Percentiles rank a stretch among this genome's conserved stretches.
These are phyloP conservation scores for Penicillium sp. DNA, from an alignment of 2,329 filamentous ascomycete genomes.

Conservation along the genomic window DNA sequence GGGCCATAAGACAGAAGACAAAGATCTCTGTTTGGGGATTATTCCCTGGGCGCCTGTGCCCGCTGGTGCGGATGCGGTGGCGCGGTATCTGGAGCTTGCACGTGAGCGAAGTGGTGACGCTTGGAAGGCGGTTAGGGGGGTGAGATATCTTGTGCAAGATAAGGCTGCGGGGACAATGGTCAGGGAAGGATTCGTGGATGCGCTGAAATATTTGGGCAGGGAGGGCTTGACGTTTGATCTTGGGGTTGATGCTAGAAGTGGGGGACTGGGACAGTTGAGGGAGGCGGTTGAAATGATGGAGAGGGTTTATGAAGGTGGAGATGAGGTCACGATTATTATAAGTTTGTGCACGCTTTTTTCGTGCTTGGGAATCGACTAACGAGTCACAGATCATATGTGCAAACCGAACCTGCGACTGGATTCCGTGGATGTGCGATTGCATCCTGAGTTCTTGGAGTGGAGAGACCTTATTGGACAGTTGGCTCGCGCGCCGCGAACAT, in stretches of 20 bases:
- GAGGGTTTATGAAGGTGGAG: conserved; percentile 60
- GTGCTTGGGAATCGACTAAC: conserved; percentile 15
- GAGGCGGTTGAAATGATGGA: conserved; percentile 72
- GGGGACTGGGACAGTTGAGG: conserved; percentile 72
- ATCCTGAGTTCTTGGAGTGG: conserved; percentile 69
- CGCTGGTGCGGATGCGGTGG: conserved; percentile 61
- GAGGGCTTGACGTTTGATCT: conserved; percentile 75
- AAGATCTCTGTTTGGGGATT: conserved; percentile 65
- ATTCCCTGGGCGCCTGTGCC: conserved; percentile 86
- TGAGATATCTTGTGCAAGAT: conserved; percentile 81
- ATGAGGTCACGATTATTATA: conserved; percentile 68
- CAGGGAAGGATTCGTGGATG: conserved; percentile 63
- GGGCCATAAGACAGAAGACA: conserved; percentile 57
- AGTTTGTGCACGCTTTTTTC: conserved; percentile 45
- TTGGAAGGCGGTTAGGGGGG: conserved; percentile 73
- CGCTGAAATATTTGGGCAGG: conserved; percentile 65
- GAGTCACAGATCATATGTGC: conserved; percentile 74
- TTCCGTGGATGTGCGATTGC: conserved; percentile 37
- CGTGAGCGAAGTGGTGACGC: conserved; percentile 56
- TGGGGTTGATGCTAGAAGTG: conserved; percentile 77
- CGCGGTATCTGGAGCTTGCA: conserved; percentile 65
- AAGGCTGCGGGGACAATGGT: conserved; percentile 69
- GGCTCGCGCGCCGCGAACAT: conserved; percentile 62
- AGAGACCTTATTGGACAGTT: conserved; percentile 68
- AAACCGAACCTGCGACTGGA: conserved; percentile 74